Evolutionary conservation across 768 basidiomycete genomes (phyloP).

Genomic region (Auricularia auricula-judae): DNA sequence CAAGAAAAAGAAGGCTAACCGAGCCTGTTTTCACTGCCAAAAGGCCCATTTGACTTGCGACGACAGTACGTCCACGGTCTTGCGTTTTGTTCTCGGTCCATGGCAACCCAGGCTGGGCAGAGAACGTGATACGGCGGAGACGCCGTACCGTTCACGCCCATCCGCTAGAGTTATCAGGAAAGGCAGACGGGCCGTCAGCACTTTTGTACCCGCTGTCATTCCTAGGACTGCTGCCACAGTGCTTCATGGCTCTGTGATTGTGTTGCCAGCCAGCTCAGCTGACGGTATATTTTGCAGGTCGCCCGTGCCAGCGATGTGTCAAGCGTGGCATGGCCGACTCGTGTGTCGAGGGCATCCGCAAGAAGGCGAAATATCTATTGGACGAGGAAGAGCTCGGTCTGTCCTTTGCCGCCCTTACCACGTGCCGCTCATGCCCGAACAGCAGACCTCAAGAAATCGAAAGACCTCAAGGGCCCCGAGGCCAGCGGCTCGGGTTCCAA

Average conservation of each 20-base stretch:
- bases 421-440: neutral
- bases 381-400: slow-evolving; percentile 88
- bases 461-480: neutral
- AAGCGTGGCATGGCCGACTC: slow-evolving; percentile 84
- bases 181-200: too few relatives aligned
- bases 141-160: slow-evolving; percentile 4
- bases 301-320: slow-evolving; percentile 91
- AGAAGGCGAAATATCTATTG: slow-evolving; percentile 95
- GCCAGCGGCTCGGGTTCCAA: neutral
- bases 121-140: neutral
- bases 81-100: neutral
- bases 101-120: neutral
- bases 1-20: slow-evolving; percentile 90
- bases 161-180: neutral
- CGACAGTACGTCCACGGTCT: slow-evolving; percentile 58
- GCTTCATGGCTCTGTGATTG: neutral
- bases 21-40: slow-evolving; percentile 93
- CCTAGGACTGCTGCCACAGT: too few relatives aligned
- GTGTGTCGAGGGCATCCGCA: slow-evolving; percentile 91
- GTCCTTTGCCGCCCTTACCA: slow-evolving; percentile 6
- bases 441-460: neutral
- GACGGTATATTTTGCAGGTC: slow-evolving; percentile 41
- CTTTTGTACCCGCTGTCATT: too few relatives aligned
- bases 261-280: slow-evolving; percentile 7
- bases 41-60: slow-evolving; percentile 98